Evolutionary conservation across 768 basidiomycete species (phyloP), one percentile per base, ranked within the genome.

Genomic region (Pleurotus cornucopiae): DNA sequence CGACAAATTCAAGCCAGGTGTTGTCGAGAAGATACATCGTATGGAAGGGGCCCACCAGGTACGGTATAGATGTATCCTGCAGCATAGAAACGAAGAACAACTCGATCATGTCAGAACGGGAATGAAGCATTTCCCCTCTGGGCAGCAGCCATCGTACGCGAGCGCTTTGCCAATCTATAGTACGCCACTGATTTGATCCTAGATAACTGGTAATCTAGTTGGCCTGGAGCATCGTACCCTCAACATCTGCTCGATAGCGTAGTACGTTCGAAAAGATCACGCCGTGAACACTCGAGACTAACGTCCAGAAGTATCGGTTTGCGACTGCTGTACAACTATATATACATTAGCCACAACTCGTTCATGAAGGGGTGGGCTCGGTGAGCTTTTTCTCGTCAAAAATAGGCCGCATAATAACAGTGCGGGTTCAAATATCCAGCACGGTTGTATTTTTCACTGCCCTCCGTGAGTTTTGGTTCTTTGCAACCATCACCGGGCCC

Each of bases 11-110:
- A 58, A 69, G 0, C 58, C 66, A 2, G 57, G 60, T 1, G 23
- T 66, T 3, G 65, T 64, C 1, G 62, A 60, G 20, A 64, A 63
- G 4, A 57, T 69, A 3, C 65, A 66, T 45, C 64, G 72, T 18
- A 69, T 76, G 71, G 69, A 72, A 58, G 75, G 71, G 5, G 72
- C 73, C 2, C 73, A 73, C 47, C 26, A 61, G 39, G 58, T 56
- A 30, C 18, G 55, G 11, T 51, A 20, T 26, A 7, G 14, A n/a
- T 49, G 12, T 23, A 40, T n/a, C 12, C 18, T 49, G 2, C 5
- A 58, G 38, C 12, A 20, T 11, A 25, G 34, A 25, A 11, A 26
- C 6, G 23, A 11, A 16, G 44, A 14, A 18, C 1, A 47, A 47
- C 46, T 52, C 11, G 43, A 52, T 30, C 25, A 3, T 30, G 25